Base-by-base conservation (phyloP, 352 stramenopile species). In the Blastocystis sp. region DNA sequence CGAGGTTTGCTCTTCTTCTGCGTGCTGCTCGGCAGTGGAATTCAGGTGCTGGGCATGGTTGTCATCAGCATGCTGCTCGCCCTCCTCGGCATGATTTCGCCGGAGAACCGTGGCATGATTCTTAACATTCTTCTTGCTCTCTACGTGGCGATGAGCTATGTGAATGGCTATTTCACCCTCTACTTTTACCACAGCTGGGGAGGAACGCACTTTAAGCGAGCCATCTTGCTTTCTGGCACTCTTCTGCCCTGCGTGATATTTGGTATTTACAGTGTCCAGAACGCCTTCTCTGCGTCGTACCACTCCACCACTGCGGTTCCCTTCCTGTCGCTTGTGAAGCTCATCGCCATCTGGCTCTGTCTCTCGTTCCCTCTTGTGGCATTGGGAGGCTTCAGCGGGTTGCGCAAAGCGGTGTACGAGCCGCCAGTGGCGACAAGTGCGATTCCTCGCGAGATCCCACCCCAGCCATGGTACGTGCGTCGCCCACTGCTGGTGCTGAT, bases 281-380 rank as follows among this genome's bases (percentile, higher is more conserved):
- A 99, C 92, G 90, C 98, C 23, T 95, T 99, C 76, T 95, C 98
- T 15, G 97, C 95, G 91, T 93, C 92, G 7, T 93, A 97, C 84
- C 94, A 94, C 26, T 98, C 94, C 70, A 96, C 97, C 23, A 92
- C 94, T 90, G 94, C 94, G 7, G 96, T 99, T 56, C 96, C 97
- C 3, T 98, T 98, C 66, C 94, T 95, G 88, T 98, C 95, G 26
- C 98, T 99, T 91, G 77, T 99, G 59, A 93, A 98, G 5, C 92
- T 99, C 29, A 93, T 99, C 76, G 94, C 98, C 79, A 93, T 99
- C n/a, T 99, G 97, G 97, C 98, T 98, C 39, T 94, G 96, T 87
- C 98, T 99, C 90, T 98, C 94, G 6, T 95, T 98, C 70, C 98
- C 98, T 11, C 94, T 99, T 18, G 96, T 99, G 18, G 98, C 99